Base-by-base conservation (phyloP, 495 filamentous ascomycete species). In the Neurospora sp. region DNA sequence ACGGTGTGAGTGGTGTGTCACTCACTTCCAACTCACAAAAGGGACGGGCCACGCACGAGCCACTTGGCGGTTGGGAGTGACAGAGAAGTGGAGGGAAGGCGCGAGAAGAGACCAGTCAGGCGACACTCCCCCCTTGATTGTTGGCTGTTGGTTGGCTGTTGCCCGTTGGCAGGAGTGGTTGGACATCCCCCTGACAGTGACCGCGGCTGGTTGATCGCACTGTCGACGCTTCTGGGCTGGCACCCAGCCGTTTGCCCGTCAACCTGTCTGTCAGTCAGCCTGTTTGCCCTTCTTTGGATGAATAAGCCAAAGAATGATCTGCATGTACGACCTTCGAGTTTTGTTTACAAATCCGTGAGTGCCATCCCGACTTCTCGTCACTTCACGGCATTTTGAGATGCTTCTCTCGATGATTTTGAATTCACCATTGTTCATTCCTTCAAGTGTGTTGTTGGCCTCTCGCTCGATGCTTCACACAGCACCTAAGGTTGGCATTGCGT, bases 11-110 rank as follows among this genome's bases (percentile, higher is more conserved):
- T 66, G 54, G 54, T 66, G 27, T 66, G 54, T 66, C 54, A 66
- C 54, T 62, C 54, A 62, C 54, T 31, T 62, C 16, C 23, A 14
- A 7, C 23, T 59, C 11, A 11, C 20, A 12, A 54, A 46, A 54
- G 20, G 46, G 14, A 62, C 54, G 27, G 54, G 54, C 54, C 54
- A 66, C 54, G 54, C 54, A 66, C 54, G 27, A 66, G 54, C 54
- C 54, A 66, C 54, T 66, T 66, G 54, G 27, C 54, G 3, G 54
- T 66, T 66, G 14, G 54, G 76, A 73, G 76, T 76, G 74, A 75
- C 70, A 79, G 75, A 72, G 79, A 81, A 82, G 72, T 70, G 72
- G 41, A 72, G 72, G 72, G 79, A 82, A 82, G 54, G 69, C 41
- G 69, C 78, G 71, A 78, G 80, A 82, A 80, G 48, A 11, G 75